phyloP scores from a whole-genome alignment of 257 asterid species.

The Solanum piurae region DNA sequence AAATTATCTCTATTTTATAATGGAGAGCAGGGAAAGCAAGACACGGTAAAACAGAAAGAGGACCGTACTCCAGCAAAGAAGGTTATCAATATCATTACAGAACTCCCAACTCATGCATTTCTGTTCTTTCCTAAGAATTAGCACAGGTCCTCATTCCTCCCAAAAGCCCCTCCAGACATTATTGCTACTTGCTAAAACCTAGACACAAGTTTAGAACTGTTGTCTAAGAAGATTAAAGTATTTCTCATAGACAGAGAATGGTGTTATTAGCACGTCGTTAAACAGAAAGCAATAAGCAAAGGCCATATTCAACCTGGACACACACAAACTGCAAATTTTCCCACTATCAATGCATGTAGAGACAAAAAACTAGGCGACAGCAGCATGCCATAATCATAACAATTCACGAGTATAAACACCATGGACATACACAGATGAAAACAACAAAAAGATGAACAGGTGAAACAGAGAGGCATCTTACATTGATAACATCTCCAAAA shows the following conservation, averaged over 20 bases:
- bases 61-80: not conserved
- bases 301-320: not conserved
- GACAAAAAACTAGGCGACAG: not conserved
- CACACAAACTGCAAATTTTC: not conserved
- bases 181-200: not conserved
- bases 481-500: conserved; percentile 76
- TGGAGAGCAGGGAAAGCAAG: not conserved
- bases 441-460: not conserved
- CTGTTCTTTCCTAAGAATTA: not conserved
- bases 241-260: not conserved
- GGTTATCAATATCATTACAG: not conserved
- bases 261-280: not conserved
- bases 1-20: not conserved
- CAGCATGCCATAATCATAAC: not conserved
- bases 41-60: not conserved
- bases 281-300: not conserved
- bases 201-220: not conserved
- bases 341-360: not conserved
- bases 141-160: not conserved
- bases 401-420: not conserved
- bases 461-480: conserved; percentile 15
- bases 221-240: not conserved
- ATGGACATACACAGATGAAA: not conserved
- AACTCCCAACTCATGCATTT: not conserved
- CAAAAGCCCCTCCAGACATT: not conserved